These are phyloP conservation scores for Trichosanthes cucumerina DNA, from an alignment of 306 rosid species.

Conservation along the genomic window DNA sequence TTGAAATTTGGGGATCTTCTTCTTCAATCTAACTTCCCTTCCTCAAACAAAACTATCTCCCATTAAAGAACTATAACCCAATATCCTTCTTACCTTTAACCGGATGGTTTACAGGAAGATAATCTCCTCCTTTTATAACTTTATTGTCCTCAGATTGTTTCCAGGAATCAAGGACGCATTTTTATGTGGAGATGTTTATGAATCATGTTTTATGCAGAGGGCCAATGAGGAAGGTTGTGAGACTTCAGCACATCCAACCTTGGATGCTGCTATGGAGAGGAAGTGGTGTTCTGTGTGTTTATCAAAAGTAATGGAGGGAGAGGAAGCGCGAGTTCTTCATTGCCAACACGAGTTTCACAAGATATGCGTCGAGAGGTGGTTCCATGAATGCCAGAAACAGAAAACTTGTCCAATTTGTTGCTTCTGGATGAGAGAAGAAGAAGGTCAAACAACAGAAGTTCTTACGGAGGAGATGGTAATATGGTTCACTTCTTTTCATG, in stretches of 20 bases:
- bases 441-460: slow-evolving; percentile 26
- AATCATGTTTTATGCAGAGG: background rate
- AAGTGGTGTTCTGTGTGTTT: slow-evolving; percentile 63
- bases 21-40: slow-evolving; percentile 38
- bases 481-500: slow-evolving; percentile 87
- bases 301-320: slow-evolving; percentile 40
- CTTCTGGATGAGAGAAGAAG: slow-evolving; percentile 44
- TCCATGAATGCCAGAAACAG: slow-evolving; percentile 38
- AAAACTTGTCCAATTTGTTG: slow-evolving; percentile 78
- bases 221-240: slow-evolving; percentile 9
- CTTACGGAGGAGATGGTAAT: slow-evolving; percentile 76
- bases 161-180: slow-evolving; percentile 19
- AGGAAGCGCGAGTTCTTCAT: slow-evolving; percentile 51
- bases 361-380: slow-evolving; percentile 73
- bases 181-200: background rate
- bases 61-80: background rate
- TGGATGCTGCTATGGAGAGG: slow-evolving; percentile 12
- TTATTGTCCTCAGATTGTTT: slow-evolving; percentile 24
- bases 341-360: slow-evolving; percentile 75
- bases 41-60: slow-evolving; percentile 36
- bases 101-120: slow-evolving; percentile 38
- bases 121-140: slow-evolving; percentile 30
- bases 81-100: background rate
- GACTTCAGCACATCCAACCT: background rate
- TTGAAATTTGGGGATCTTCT: slow-evolving; percentile 4